phyloP scores from a whole-genome alignment of 768 basidiomycete genomes.

The Agaricus subrufescens region DNA sequence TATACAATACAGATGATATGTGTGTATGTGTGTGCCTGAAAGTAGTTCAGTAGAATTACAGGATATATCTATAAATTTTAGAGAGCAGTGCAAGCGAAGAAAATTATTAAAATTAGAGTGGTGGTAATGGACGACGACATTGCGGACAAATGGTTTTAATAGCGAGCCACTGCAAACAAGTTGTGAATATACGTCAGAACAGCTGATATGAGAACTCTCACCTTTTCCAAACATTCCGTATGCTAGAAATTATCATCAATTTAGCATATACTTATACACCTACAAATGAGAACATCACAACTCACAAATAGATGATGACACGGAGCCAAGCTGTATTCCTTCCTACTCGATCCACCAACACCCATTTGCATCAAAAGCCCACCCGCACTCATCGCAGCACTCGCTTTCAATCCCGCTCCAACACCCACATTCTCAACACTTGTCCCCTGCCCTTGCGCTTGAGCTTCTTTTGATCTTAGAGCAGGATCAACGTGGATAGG shows the following conservation, averaged over 20 bases:
- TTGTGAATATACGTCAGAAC: constrained; percentile 9
- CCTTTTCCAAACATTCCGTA: constrained; percentile 81
- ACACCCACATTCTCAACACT: not conserved
- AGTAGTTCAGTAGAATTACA: constrained; percentile 1
- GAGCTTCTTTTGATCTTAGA: constrained; percentile 24
- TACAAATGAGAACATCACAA: constrained; percentile 13
- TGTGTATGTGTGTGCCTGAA: not conserved
- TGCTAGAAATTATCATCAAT: constrained; percentile 42
- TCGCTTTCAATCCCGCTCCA: constrained; percentile 16
- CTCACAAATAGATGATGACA: constrained; percentile 87
- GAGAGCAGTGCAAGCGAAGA: not conserved
- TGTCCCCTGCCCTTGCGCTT: constrained; percentile 25
- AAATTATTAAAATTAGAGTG: constrained; percentile 41
- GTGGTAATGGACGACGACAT: constrained; percentile 79
- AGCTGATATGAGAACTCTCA: constrained; percentile 22
- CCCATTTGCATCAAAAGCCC: constrained; percentile 41
- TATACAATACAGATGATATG: not conserved
- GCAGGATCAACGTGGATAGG: constrained; percentile 55
- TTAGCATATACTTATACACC: not conserved
- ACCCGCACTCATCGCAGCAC: constrained; percentile 17
- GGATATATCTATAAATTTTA: not conserved
- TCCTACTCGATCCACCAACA: constrained; percentile 39
- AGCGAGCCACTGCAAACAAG: constrained; percentile 54
- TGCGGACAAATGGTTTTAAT: constrained; percentile 94
- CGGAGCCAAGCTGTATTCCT: constrained; percentile 81